phyloP scores from a whole-genome alignment of 2,329 filamentous ascomycete species.

The Diaporthe sp. region DNA sequence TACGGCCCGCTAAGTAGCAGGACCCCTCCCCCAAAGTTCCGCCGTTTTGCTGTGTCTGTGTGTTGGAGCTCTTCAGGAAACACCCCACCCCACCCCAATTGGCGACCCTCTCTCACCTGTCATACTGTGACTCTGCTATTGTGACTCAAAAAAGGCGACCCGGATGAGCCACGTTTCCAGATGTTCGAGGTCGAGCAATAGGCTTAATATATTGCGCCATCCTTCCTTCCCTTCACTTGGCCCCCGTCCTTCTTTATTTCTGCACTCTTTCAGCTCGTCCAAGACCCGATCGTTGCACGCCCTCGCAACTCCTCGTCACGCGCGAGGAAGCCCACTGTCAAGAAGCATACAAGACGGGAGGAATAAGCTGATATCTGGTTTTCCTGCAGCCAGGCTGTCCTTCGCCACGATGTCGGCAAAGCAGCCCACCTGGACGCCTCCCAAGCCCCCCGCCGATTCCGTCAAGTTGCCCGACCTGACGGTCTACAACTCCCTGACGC shows the following conservation, averaged over 20 bases:
- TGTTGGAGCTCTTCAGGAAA: conserved; percentile 18
- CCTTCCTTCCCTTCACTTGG: conserved; percentile 18
- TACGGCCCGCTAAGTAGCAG: neutral
- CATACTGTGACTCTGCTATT: conserved; percentile 18
- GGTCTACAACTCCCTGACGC: conserved; percentile 41
- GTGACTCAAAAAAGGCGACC: conserved; percentile 31
- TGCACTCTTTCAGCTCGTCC: neutral
- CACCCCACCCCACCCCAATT: conserved; percentile 29
- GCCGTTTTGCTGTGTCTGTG: neutral
- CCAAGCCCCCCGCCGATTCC: conserved; percentile 33
- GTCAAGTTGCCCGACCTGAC: conserved; percentile 34
- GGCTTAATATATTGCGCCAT: conserved; percentile 32
- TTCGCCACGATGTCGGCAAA: conserved; percentile 37
- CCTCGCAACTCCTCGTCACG: neutral
- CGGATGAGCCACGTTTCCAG: conserved; percentile 35
- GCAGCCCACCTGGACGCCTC: conserved; percentile 40
- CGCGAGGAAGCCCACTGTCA: neutral
- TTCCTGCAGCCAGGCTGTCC: conserved; percentile 7
- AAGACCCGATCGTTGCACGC: neutral
- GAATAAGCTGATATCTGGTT: neutral
- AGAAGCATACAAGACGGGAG: neutral
- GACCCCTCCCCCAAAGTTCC: neutral
- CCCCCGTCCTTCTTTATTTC: conserved; percentile 1
- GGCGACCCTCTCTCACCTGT: conserved; percentile 22
- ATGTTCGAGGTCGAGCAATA: conserved; percentile 35